phyloP scores from a whole-genome alignment of 2,329 filamentous ascomycete genomes.

The Colletotrichum sp. region DNA sequence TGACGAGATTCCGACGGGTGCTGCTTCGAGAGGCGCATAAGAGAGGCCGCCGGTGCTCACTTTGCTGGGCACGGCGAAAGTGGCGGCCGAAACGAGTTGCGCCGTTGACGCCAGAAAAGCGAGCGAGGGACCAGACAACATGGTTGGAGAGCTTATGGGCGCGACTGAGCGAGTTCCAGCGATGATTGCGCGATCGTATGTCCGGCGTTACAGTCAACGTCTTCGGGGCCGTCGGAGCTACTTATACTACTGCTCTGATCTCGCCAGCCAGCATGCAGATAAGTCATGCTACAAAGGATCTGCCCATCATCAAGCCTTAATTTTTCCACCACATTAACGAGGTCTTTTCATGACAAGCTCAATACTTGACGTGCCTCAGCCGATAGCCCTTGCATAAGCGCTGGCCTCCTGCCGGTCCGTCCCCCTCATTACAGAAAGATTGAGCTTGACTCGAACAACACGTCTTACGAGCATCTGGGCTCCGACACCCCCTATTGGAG shows the following conservation, averaged over 20 bases:
- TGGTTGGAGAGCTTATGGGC: neutral
- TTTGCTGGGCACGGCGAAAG: neutral
- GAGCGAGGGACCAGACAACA: neutral
- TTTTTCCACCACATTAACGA: neutral
- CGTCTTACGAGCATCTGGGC: neutral
- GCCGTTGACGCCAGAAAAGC: neutral
- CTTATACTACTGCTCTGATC: neutral
- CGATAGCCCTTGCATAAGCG: neutral
- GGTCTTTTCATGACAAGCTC: neutral
- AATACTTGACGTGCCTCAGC: neutral
- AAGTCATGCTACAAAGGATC: neutral
- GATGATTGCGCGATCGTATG: neutral
- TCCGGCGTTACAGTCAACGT: neutral
- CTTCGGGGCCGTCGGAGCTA: neutral
- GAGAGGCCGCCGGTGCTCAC: neutral
- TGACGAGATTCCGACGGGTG: constrained; percentile 11
- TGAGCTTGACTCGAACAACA: neutral
- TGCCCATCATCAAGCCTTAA: neutral
- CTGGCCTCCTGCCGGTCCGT: neutral
- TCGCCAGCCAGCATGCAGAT: no score
- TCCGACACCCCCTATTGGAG: neutral
- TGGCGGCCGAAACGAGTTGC: neutral
- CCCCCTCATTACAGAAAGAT: neutral
- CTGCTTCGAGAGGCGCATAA: constrained; percentile 1
- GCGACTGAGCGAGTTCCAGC: neutral